A percentile compares a stretch with the other conserved stretches of the same genome.
Conservation (phyloP, 2,329 filamentous ascomycete species). For the Aureobasidium pullulans region DNA sequence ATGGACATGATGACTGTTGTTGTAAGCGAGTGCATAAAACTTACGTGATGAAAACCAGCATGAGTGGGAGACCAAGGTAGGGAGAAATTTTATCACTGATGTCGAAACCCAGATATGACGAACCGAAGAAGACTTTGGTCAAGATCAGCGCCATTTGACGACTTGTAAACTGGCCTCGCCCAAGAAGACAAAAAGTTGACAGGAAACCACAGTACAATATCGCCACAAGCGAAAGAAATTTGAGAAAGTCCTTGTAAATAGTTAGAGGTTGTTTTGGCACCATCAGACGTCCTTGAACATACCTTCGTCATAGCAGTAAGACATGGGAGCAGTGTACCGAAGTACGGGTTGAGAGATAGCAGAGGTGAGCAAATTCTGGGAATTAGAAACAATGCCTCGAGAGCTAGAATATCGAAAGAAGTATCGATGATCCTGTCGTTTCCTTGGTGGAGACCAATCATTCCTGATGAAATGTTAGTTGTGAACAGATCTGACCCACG, state of each 20-base stretch:
- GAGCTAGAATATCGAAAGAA: slow-evolving; percentile 80
- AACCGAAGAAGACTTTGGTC: slow-evolving; percentile 72
- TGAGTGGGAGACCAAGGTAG: slow-evolving; percentile 44
- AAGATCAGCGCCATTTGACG: slow-evolving; percentile 66
- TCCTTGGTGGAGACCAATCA: slow-evolving; percentile 54
- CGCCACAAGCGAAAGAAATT: slow-evolving; percentile 69
- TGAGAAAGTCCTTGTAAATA: slow-evolving; percentile 69
- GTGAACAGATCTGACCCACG: neutral
- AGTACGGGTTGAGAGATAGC: slow-evolving; percentile 80
- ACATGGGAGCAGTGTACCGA: slow-evolving; percentile 82
- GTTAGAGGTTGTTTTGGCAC: slow-evolving; percentile 23
- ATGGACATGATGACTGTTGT: neutral
- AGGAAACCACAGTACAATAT: slow-evolving; percentile 82
- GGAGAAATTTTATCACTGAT: slow-evolving; percentile 43
- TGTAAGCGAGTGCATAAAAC: neutral
- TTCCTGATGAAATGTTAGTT: neutral
- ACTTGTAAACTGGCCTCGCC: slow-evolving; percentile 60
- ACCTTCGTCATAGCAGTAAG: slow-evolving; percentile 68
- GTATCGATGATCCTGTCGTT: slow-evolving; percentile 61
- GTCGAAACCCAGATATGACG: slow-evolving; percentile 60
- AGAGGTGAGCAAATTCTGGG: slow-evolving; percentile 75
- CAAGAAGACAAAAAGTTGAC: slow-evolving; percentile 75
- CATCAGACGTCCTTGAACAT: neutral
- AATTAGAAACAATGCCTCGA: slow-evolving; percentile 85
- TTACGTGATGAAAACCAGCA: slow-evolving; percentile 61